Percentiles rank a stretch among this genome's conserved stretches.
Evolutionary conservation across 164 flowering plant genomes (phyloP).

Genomic region (Magnolia changhungtana): DNA sequence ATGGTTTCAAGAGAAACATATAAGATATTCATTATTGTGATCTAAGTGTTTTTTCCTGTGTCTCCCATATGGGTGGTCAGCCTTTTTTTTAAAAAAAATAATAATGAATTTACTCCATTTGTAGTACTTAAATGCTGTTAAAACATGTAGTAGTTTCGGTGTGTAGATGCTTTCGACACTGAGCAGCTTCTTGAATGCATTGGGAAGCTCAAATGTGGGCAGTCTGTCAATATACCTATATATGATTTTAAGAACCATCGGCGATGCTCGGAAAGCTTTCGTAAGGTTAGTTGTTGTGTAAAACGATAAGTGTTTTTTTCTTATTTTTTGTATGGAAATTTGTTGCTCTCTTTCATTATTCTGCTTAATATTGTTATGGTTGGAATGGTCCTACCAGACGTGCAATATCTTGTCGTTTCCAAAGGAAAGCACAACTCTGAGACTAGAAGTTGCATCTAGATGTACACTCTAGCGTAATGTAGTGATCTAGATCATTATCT

Average conservation of each 20-base stretch:
- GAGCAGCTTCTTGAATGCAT: constrained; percentile 86
- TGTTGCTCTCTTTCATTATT: too few relatives aligned
- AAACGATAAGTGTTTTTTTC: too few relatives aligned
- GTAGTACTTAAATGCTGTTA: constrained; percentile 7
- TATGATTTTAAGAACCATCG: constrained; percentile 89
- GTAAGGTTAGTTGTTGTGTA: constrained; percentile 50
- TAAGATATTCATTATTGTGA: background rate
- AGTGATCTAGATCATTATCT: too few relatives aligned
- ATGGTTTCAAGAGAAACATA: background rate
- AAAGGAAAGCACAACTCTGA: too few relatives aligned
- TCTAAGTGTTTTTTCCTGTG: background rate
- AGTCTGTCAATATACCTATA: constrained; percentile 80
- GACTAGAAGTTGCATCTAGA: too few relatives aligned
- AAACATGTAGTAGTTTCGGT: constrained; percentile 18
- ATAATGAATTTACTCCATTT: background rate
- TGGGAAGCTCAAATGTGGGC: constrained; percentile 63
- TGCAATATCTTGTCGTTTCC: too few relatives aligned
- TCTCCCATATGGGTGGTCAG: too few relatives aligned
- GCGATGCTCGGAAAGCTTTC: constrained; percentile 71
- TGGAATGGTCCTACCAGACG: too few relatives aligned
- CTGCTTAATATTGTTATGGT: too few relatives aligned
- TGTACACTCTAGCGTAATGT: too few relatives aligned
- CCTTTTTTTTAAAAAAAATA: too few relatives aligned
- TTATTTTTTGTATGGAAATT: background rate
- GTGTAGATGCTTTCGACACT: constrained; percentile 90